Evolutionary conservation across 371 early-diverging fungal genomes (phyloP).

Genomic region (Thermomucor indicae-seudaticae): DNA sequence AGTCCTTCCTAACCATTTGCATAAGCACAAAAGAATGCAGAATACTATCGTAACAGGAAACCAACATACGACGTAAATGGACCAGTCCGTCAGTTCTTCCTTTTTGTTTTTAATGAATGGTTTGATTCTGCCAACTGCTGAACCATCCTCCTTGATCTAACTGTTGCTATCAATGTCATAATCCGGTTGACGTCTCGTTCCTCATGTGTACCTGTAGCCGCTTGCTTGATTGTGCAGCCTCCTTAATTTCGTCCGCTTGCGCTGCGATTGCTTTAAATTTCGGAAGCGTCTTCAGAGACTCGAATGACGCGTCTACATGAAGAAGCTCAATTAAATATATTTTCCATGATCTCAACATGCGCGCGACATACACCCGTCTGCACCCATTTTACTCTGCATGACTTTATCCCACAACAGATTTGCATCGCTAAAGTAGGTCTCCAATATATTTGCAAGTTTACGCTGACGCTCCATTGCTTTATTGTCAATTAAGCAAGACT

Average conservation of each 20-base stretch:
- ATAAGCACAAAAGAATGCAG: neutral
- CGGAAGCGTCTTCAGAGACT: slow-evolving; percentile 9
- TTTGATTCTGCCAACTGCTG: slow-evolving; percentile 27
- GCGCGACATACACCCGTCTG: slow-evolving; percentile 21
- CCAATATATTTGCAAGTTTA: slow-evolving; percentile 27
- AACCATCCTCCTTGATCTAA: slow-evolving; percentile 6
- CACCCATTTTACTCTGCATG: slow-evolving; percentile 18
- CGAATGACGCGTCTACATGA: slow-evolving; percentile 3
- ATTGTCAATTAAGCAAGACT: no score
- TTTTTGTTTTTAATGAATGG: slow-evolving; percentile 25
- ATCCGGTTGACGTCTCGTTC: neutral
- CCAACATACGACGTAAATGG: slow-evolving; percentile 32
- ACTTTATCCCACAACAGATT: slow-evolving; percentile 38
- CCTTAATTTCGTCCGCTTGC: slow-evolving; percentile 22
- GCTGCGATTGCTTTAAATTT: slow-evolving; percentile 19
- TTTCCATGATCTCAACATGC: neutral
- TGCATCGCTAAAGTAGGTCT: slow-evolving; percentile 42
- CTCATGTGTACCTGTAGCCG: neutral
- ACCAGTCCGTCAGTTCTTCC: slow-evolving; percentile 32
- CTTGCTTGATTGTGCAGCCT: slow-evolving; percentile 8
- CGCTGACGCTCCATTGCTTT: neutral
- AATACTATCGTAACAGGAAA: neutral
- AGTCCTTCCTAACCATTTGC: slow-evolving; percentile 23
- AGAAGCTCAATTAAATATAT: neutral
- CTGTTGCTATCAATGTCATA: neutral